phyloP scores from a whole-genome alignment of 805 yeast species.

The Metschnikowia rubicola region DNA sequence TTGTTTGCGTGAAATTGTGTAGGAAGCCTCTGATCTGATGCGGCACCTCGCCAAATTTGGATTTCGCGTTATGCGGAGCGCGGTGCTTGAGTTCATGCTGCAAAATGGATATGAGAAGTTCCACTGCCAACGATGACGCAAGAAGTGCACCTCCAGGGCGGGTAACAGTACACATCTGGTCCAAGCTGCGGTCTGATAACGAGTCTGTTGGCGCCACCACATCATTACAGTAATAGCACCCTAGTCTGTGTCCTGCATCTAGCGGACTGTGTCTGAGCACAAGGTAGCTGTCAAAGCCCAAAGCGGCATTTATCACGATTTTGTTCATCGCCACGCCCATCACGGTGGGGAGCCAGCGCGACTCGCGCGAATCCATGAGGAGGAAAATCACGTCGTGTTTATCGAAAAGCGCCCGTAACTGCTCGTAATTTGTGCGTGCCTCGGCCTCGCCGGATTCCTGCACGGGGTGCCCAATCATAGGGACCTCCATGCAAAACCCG shows the following conservation, averaged over 20 bases:
- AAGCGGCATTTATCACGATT: constrained; percentile 83
- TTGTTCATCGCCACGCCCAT: constrained; percentile 65
- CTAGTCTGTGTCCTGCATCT: constrained; percentile 46
- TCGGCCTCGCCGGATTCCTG: constrained; percentile 43
- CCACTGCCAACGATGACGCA: constrained; percentile 86
- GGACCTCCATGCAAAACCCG: constrained; percentile 72
- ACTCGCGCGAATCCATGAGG: constrained; percentile 90
- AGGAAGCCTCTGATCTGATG: constrained; percentile 92
- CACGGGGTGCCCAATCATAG: constrained; percentile 94
- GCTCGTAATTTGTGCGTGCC: constrained; percentile 49
- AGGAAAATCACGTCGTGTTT: constrained; percentile 76
- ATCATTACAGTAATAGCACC: constrained; percentile 96
- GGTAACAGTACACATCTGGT: constrained; percentile 98
- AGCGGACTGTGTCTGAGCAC: constrained; percentile 77
- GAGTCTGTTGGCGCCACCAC: constrained; percentile 92
- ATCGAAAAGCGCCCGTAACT: constrained; percentile 50
- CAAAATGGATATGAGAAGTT: constrained; percentile 66
- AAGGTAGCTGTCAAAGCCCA: constrained; percentile 90
- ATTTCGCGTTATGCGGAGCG: constrained; percentile 39
- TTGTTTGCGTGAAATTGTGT: constrained; percentile 58
- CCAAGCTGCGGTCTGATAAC: constrained; percentile 80
- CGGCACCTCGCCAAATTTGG: constrained; percentile 63
- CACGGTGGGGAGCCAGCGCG: constrained; percentile 96
- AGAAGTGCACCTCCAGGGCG: constrained; percentile 91
- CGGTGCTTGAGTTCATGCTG: constrained; percentile 58